Conservation (phyloP, 768 basidiomycete genomes). For the Coprinopsis cinerea region DNA sequence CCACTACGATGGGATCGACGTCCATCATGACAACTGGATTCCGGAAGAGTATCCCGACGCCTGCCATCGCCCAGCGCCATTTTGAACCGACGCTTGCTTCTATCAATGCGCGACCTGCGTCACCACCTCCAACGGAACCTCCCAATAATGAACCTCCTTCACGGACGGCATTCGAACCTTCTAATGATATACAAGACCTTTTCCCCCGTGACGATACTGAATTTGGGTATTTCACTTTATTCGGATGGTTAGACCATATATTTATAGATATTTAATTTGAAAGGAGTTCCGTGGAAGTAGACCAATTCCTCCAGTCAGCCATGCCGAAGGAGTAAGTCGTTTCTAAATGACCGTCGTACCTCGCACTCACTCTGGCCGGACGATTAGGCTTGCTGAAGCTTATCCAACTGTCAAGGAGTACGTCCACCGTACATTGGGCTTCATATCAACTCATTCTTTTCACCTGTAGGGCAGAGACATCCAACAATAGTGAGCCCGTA, state of each 20-base stretch:
- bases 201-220: neutral
- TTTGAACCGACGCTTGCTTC: no score
- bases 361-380: neutral
- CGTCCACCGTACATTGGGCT: conserved; percentile 39
- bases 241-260: neutral
- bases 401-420: neutral
- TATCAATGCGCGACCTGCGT: no score
- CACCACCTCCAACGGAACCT: no score
- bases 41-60: neutral
- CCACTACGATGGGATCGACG: conserved; percentile 1
- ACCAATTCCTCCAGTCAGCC: conserved; percentile 28
- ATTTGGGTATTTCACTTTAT: neutral
- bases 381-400: neutral
- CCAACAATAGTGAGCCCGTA: no score
- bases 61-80: conserved; percentile 7
- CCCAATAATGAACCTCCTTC: no score
- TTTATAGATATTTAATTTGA: neutral
- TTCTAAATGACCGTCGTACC: neutral
- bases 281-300: neutral
- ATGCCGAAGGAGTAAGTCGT: conserved; percentile 36
- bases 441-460: no score
- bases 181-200: neutral
- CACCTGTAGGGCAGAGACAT: no score
- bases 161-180: no score
- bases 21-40: conserved; percentile 5